A percentile compares a stretch with the other conserved stretches of the same genome.
These are phyloP conservation scores for Durio zibethinus DNA, from an alignment of 345 rosid species.

Conservation along the genomic window DNA sequence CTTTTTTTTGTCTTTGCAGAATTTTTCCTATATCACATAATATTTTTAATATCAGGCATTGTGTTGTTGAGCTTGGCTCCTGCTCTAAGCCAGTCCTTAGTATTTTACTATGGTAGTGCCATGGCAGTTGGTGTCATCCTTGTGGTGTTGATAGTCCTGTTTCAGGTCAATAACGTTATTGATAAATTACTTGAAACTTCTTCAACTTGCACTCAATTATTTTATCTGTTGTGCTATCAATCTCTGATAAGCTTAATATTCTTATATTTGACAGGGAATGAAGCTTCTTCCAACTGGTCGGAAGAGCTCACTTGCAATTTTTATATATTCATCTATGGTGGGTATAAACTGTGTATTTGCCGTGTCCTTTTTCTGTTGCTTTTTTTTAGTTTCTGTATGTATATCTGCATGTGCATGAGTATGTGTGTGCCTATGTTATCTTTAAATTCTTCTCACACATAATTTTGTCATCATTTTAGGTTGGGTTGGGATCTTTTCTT, in stretches of 20 bases:
- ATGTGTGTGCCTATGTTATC: not conserved
- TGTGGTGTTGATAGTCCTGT: conserved; percentile 74
- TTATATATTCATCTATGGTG: conserved; percentile 76
- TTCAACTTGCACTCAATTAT: not conserved
- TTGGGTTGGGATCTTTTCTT: conserved; percentile 87
- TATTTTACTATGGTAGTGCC: conserved; percentile 85
- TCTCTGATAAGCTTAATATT: not conserved
- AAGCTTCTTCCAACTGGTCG: conserved; percentile 88
- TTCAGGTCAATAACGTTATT: conserved; percentile 54
- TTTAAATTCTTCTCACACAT: conserved; percentile 11
- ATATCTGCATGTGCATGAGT: not conserved
- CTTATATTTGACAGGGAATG: conserved; percentile 69
- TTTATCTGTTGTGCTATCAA: not conserved
- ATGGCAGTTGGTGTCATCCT: conserved; percentile 90
- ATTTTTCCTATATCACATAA: conserved; percentile 52
- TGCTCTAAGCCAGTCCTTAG: conserved; percentile 66
- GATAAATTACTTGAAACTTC: not conserved
- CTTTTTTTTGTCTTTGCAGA: conserved; percentile 44
- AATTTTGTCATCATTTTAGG: conserved; percentile 35
- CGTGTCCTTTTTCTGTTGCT: not conserved
- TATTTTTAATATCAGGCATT: conserved; percentile 62
- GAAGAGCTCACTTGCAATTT: conserved; percentile 72
- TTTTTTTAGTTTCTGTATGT: not conserved
- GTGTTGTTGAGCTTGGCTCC: conserved; percentile 60
- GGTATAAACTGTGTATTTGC: conserved; percentile 23